A percentile compares a stretch with the other conserved stretches of the same genome.
These are phyloP conservation scores for Penicillium crustosum DNA, from an alignment of 2,329 filamentous ascomycete genomes.

Conservation along the genomic window DNA sequence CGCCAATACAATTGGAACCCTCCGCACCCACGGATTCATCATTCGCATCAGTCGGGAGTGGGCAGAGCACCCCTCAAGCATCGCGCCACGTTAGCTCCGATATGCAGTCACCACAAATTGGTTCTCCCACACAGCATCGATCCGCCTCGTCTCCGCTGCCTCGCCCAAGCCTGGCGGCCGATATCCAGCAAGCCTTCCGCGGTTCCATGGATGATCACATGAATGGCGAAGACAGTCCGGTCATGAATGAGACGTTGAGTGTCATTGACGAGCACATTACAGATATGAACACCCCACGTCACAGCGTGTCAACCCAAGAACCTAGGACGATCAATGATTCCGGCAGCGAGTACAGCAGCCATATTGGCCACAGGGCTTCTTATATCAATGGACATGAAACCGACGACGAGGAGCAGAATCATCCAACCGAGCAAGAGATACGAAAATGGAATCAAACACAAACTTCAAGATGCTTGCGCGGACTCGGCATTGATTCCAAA, in stretches of 20 bases:
- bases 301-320: slow-evolving; percentile 52
- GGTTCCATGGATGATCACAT: slow-evolving; percentile 52
- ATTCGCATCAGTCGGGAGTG: slow-evolving; percentile 31
- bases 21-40: slow-evolving; percentile 20
- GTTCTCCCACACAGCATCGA: slow-evolving; percentile 31
- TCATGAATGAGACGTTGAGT: slow-evolving; percentile 90
- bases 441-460: slow-evolving; percentile 75
- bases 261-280: slow-evolving; percentile 98
- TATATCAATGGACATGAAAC: slow-evolving; percentile 95
- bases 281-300: slow-evolving; percentile 67
- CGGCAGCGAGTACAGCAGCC: slow-evolving; percentile 84
- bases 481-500: slow-evolving; percentile 77
- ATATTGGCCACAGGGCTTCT: slow-evolving; percentile 73
- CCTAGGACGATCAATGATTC: slow-evolving; percentile 68
- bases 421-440: slow-evolving; percentile 73
- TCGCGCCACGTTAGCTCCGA: slow-evolving; percentile 41
- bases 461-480: slow-evolving; percentile 86
- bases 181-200: slow-evolving; percentile 47
- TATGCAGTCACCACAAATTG: slow-evolving; percentile 24
- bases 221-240: slow-evolving; percentile 64
- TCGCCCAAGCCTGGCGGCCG: slow-evolving; percentile 35
- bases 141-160: slow-evolving; percentile 41
- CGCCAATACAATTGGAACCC: slow-evolving; percentile 16
- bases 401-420: slow-evolving; percentile 79
- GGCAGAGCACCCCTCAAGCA: slow-evolving; percentile 42